phyloP scores from a whole-genome alignment of 306 rosid species.

The Prunus persica region DNA sequence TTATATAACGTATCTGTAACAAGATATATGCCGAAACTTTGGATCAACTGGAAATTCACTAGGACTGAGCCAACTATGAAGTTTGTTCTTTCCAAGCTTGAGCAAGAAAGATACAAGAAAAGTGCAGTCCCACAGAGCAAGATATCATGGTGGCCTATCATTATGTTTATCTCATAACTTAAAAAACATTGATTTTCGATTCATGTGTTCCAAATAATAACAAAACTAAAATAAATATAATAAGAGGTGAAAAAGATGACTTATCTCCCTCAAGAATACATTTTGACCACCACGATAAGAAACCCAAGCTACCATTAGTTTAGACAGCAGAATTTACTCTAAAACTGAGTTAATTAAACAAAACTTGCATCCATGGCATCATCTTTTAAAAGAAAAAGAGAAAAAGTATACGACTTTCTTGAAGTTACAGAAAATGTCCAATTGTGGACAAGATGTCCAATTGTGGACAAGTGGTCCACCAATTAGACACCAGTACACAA shows the following conservation, averaged over 20 bases:
- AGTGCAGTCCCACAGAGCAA: background rate
- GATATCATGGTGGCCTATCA: background rate
- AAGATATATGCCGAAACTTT: conserved; percentile 10
- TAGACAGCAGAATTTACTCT: background rate
- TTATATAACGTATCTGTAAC: conserved; percentile 9
- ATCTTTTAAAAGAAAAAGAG: background rate
- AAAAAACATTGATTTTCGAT: background rate
- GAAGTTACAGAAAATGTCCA: background rate
- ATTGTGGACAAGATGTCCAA: background rate
- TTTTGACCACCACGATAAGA: background rate
- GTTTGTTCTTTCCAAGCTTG: background rate
- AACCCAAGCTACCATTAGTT: background rate
- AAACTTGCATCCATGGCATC: background rate
- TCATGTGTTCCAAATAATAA: background rate
- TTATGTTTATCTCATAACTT: background rate
- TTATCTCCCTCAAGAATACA: background rate
- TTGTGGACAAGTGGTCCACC: background rate
- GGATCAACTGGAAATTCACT: conserved; percentile 4
- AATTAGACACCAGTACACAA: background rate
- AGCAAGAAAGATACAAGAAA: background rate
- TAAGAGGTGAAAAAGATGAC: background rate
- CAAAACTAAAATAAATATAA: background rate
- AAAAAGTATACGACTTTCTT: background rate
- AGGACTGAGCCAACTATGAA: background rate
- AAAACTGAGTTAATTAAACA: background rate